Percentiles rank a stretch among this genome's conserved stretches.
Conservation (phyloP, 495 filamentous ascomycete genomes). For the Evansstolkia leycettana region DNA sequence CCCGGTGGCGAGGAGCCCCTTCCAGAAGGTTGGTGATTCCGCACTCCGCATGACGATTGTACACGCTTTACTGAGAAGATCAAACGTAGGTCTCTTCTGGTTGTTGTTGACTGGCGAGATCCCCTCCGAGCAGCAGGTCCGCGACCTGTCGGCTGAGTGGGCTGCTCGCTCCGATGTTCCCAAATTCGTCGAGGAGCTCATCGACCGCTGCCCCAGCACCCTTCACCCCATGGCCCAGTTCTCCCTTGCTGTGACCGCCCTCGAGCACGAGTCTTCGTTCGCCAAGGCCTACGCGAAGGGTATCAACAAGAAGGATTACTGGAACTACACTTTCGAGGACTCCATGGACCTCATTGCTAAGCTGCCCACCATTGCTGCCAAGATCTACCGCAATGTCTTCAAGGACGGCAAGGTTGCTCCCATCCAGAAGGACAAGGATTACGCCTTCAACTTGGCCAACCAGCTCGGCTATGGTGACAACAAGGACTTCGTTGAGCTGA, state of each 20-base stretch:
- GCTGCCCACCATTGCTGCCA: slow-evolving; percentile 92
- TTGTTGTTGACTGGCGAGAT: slow-evolving; percentile 95
- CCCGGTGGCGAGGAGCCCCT: slow-evolving; percentile 92
- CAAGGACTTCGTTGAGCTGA: slow-evolving; percentile 93
- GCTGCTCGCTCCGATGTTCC: slow-evolving; percentile 92
- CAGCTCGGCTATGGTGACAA: slow-evolving; percentile 93
- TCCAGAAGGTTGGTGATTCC: slow-evolving; percentile 59
- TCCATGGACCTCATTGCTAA: slow-evolving; percentile 99
- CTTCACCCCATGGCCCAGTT: slow-evolving; percentile 99
- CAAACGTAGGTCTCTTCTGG: slow-evolving; percentile 81
- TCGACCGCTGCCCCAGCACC: slow-evolving; percentile 96
- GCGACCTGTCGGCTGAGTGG: slow-evolving; percentile 95
- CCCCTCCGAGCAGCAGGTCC: slow-evolving; percentile 92
- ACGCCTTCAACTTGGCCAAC: slow-evolving; percentile 96
- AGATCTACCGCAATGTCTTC: slow-evolving; percentile 99
- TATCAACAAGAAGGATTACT: slow-evolving; percentile 98
- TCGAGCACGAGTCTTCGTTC: slow-evolving; percentile 96
- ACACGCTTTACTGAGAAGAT: neutral
- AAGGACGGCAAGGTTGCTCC: slow-evolving; percentile 96
- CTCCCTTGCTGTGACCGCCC: slow-evolving; percentile 91
- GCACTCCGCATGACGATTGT: neutral
- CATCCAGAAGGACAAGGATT: slow-evolving; percentile 97
- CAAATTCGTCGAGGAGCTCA: slow-evolving; percentile 95
- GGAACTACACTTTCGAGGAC: slow-evolving; percentile 98
- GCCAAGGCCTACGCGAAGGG: slow-evolving; percentile 97